A percentile compares a stretch with the other conserved stretches of the same genome.
Conservation (phyloP, 768 basidiomycete genomes). For the Tricholoma sp. region DNA sequence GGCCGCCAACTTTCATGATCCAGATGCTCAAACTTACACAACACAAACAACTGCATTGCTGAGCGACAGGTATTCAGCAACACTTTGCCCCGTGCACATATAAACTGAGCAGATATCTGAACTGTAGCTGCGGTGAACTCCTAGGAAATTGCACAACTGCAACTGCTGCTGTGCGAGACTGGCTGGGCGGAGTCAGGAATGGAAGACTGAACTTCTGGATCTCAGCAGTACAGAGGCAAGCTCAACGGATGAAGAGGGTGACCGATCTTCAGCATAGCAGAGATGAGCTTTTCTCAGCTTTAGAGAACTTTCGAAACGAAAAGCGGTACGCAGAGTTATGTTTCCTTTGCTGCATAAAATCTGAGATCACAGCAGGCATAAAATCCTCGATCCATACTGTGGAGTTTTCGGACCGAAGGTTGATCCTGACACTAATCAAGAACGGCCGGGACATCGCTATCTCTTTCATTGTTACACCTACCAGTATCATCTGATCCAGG, state of each 20-base stretch:
- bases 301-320: slow-evolving; percentile 45
- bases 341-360: slow-evolving; percentile 4
- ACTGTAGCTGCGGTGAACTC: slow-evolving; percentile 44
- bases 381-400: slow-evolving; percentile 59
- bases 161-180: slow-evolving; percentile 37
- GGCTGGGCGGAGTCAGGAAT: slow-evolving; percentile 42
- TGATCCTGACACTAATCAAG: slow-evolving; percentile 21
- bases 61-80: slow-evolving; percentile 29
- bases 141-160: slow-evolving; percentile 38
- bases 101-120: background rate
- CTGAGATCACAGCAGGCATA: slow-evolving; percentile 25
- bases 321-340: slow-evolving; percentile 36
- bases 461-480: slow-evolving; percentile 74
- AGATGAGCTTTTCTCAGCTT: slow-evolving; percentile 25
- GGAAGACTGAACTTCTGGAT: slow-evolving; percentile 34
- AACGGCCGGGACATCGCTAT: slow-evolving; percentile 58
- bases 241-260: slow-evolving; percentile 27
- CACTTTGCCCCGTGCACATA: background rate
- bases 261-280: slow-evolving; percentile 33
- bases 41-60: slow-evolving; percentile 40
- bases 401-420: slow-evolving; percentile 36
- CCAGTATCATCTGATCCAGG: slow-evolving; percentile 49
- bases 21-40: slow-evolving; percentile 36
- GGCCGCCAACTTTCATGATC: no score
- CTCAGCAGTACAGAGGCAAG: slow-evolving; percentile 22